Base-by-base conservation (phyloP, 768 basidiomycete species). In the Mycena rebaudengoi region DNA sequence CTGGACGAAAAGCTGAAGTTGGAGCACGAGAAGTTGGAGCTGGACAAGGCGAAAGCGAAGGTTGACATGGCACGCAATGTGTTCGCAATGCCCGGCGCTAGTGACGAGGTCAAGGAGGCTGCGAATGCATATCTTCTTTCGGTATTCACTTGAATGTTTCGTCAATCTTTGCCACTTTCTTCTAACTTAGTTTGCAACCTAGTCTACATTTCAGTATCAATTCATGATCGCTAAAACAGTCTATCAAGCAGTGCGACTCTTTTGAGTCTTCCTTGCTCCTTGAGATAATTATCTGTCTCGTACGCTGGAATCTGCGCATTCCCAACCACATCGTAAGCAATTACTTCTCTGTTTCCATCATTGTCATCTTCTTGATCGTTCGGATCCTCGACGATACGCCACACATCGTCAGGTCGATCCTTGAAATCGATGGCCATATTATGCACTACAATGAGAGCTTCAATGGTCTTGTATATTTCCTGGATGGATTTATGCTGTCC, bases 61-160 rank as follows among this genome's bases (percentile, higher is more conserved):
- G 45, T 28, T 6, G 58, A 60, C 4, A 51, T 60, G 58, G 58
- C 58, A 5, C 37, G 37, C 14, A n/a, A 2, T 1, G 57, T 59
- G 2, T 26, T 59, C 0, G 3, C 33, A 2, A 49, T 32, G 35
- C n/a, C 37, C 3, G 57, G 57, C 1, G 21, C 20, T 11, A 32
- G 3, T 2, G 26, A 11, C 0, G 57, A 59, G 21, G 57, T 59
- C 4, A 59, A 59, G 26, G 23, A 10, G 8, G 35, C 57, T 0
- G 57, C 57, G 2, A 59, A 59, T 32, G 16, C 11, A 2, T 49
- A 18, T 40, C 45, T 39, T 40, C 25, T 30, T 16, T 6, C 11
- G 11, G 23, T 40, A 18, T 40, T 52, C 25, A 6, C 12, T 4
- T 39, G n/a, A 39, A 52, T 39, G n/a, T 23, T 18, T 29, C 20